phyloP scores from a whole-genome alignment of 2,329 filamentous ascomycete species.

The Daldinia sp. region DNA sequence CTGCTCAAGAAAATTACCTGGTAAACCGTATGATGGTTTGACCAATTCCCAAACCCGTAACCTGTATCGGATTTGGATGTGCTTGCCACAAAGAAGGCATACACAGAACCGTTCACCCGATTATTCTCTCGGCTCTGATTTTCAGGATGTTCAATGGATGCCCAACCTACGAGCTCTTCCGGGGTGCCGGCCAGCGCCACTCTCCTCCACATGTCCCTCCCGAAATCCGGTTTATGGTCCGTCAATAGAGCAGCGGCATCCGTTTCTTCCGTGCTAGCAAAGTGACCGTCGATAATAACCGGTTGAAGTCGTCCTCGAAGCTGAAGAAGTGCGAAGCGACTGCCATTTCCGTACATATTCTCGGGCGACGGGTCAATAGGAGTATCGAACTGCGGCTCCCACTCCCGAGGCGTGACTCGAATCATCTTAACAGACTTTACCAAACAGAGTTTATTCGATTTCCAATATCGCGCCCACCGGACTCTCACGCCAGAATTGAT shows the following conservation, averaged over 20 bases:
- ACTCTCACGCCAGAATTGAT: not conserved
- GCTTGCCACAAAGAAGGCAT: not conserved
- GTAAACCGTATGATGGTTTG: not conserved
- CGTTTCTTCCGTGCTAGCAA: not conserved
- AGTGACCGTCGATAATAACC: not conserved
- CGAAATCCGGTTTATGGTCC: not conserved
- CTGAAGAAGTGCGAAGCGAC: not conserved
- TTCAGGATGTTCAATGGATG: constrained; percentile 12
- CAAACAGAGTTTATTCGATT: not conserved
- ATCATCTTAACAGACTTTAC: not conserved
- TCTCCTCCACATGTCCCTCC: not conserved
- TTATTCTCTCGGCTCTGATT: not conserved
- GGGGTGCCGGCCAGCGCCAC: not conserved
- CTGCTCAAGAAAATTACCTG: not conserved
- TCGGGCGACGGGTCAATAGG: not conserved
- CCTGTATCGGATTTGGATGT: not conserved
- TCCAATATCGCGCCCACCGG: not conserved
- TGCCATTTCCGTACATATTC: not conserved
- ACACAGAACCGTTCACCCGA: not conserved
- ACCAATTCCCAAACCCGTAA: not conserved
- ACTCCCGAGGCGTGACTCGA: not conserved
- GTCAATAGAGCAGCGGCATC: not conserved
- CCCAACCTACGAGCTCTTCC: constrained; percentile 23
- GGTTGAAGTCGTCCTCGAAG: not conserved
- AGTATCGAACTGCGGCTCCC: not conserved